Base-by-base conservation (phyloP, 106 monocot species). In the Platanthera zijinensis region DNA sequence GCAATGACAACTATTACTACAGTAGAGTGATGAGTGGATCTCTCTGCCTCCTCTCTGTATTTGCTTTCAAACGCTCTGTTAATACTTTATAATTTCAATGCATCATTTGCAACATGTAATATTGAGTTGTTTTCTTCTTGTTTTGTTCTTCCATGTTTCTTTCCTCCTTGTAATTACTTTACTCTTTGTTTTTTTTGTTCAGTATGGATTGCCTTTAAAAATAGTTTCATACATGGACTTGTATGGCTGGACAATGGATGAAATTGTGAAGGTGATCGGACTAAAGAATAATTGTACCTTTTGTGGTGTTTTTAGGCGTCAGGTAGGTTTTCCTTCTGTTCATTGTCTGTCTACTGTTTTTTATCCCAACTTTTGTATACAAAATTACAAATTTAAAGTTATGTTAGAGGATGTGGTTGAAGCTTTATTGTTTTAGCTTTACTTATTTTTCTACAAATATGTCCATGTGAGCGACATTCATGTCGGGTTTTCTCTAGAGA, bases 231-330 rank as follows among this genome's bases (percentile, higher is more conserved):
- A 99, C 86, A 99, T 92, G 80, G 92, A 88, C 73, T 78, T 99
- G 54, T 99, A 99, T 87, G 92, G 92, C 18, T 99, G 99, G 99
- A 99, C 99, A 57, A 99, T 99, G 99, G 99, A 99, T 88, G 99
- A 99, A 71, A 99, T 99, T 73, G 99, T 99, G 79, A 94, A 92
- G 74, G 84, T 86, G 67, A 99, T 99, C 75, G 99, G 99, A 47
- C 70, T 99, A 48, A 99, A 99, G 84, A 99, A 99, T 49, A 99
- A 99, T 62, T 99, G 99, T 77, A 99, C 99, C 1, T 99, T 99
- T 78, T 99, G 99, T 86, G 99, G 99, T 81, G 99, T 99, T 79
- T 99, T 99, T 68, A 89, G 99, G 48, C 87, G 99, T 54, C 99
- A 99, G 94, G 99, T 99, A 89, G 83, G 53, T 50, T 7, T 48